Evolutionary conservation across 176 grass and related monocot species (phyloP).

Genomic region (Triticum monococcum): DNA sequence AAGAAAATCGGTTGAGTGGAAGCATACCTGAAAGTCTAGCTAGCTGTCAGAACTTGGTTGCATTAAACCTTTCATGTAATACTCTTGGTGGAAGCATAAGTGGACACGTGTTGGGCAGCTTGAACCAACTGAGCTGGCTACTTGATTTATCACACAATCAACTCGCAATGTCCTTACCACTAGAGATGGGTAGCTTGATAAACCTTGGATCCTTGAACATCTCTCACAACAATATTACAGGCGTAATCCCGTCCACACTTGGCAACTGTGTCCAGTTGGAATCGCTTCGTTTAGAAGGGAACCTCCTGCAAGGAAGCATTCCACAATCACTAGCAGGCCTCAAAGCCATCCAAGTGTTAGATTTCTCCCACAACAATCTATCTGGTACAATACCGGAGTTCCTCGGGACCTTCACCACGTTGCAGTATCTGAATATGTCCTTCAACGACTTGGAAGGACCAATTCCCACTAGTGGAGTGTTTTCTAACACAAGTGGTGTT

Average conservation of each 20-base stretch:
- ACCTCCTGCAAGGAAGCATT: background rate
- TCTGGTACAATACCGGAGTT: background rate
- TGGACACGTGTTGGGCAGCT: background rate
- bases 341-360: background rate
- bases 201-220: constrained; percentile 10
- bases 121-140: background rate
- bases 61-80: background rate
- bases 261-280: background rate
- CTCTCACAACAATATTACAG: background rate
- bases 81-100: background rate
- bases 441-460: background rate
- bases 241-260: background rate
- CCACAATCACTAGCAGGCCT: background rate
- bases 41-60: background rate
- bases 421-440: background rate
- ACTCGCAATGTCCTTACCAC: background rate
- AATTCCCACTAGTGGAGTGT: background rate
- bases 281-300: background rate
- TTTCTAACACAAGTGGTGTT: background rate
- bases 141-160: constrained; percentile 1
- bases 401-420: background rate
- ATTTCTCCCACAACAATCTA: background rate
- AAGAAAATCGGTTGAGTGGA: background rate
- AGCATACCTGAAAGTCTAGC: background rate
- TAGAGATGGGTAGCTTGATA: background rate